Conservation (phyloP, 495 filamentous ascomycete genomes). For the Barbatosphaeria neglecta region DNA sequence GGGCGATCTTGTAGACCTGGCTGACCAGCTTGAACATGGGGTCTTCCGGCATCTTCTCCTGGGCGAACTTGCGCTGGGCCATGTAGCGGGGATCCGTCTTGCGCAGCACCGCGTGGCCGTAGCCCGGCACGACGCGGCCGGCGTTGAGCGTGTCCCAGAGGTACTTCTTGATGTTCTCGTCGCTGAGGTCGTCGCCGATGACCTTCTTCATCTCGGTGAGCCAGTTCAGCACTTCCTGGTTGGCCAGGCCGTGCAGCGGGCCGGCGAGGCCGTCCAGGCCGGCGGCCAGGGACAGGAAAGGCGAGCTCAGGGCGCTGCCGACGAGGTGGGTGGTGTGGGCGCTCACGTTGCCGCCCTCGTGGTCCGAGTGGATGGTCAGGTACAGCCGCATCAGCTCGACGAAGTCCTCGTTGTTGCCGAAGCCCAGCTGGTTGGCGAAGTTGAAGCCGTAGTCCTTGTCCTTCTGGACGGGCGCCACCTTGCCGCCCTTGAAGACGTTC, state of each 20-base stretch:
- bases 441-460: slow-evolving; percentile 99
- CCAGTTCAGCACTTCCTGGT: slow-evolving; percentile 99
- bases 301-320: slow-evolving; percentile 91
- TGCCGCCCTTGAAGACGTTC: slow-evolving; percentile 99
- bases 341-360: slow-evolving; percentile 97
- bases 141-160: slow-evolving; percentile 93
- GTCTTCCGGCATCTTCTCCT: slow-evolving; percentile 75
- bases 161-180: slow-evolving; percentile 92
- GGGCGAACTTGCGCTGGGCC: slow-evolving; percentile 92
- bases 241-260: slow-evolving; percentile 95
- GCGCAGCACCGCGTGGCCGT: slow-evolving; percentile 96
- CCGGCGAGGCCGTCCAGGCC: slow-evolving; percentile 96
- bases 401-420: slow-evolving; percentile 90
- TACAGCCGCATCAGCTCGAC: slow-evolving; percentile 96
- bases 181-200: slow-evolving; percentile 87
- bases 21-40: slow-evolving; percentile 99
- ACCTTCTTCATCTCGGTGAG: slow-evolving; percentile 96
- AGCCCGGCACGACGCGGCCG: slow-evolving; percentile 93
- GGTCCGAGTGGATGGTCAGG: slow-evolving; percentile 98
- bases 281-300: slow-evolving; percentile 89
- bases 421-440: slow-evolving; percentile 97
- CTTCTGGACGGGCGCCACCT: slow-evolving; percentile 87
- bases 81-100: slow-evolving; percentile 99
- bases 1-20: slow-evolving; percentile 99
- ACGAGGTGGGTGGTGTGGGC: slow-evolving; percentile 98